A percentile compares a stretch with the other conserved stretches of the same genome.
Evolutionary conservation across 768 basidiomycete species (phyloP).

Genomic region (Boletus pseudo-olivaceus): DNA sequence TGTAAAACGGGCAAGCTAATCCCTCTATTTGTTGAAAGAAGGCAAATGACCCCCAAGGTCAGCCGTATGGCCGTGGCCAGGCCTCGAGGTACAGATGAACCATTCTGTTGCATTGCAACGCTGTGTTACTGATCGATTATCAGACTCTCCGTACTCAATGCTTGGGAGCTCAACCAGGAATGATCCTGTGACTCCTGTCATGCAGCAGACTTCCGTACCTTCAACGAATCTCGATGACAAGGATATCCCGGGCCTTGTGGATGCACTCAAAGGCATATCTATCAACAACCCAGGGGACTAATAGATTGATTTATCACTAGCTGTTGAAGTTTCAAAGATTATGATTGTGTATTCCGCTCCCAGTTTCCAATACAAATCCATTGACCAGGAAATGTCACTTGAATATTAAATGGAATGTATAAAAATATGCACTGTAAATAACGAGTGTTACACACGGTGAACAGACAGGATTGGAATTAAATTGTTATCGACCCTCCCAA

Average conservation of each 20-base stretch:
- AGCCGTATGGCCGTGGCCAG: constrained; percentile 44
- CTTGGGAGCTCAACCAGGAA: background rate
- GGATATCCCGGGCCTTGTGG: constrained; percentile 9
- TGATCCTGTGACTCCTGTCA: background rate
- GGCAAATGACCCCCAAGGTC: constrained; percentile 33
- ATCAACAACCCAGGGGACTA: constrained; percentile 1
- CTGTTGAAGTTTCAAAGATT: background rate
- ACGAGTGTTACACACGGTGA: background rate
- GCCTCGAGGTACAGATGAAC: constrained; percentile 39
- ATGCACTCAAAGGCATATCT: constrained; percentile 9
- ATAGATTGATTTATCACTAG: background rate
- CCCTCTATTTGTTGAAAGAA: constrained; percentile 50
- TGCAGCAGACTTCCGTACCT: background rate
- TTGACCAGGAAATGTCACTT: background rate
- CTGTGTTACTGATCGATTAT: background rate
- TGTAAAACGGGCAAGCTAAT: constrained; percentile 59
- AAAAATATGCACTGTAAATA: background rate
- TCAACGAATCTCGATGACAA: constrained; percentile 1
- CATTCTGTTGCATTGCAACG: background rate
- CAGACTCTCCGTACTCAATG: constrained; percentile 16
- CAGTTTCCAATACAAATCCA: background rate
- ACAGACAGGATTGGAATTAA: background rate
- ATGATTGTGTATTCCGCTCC: background rate
- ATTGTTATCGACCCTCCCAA: no score
- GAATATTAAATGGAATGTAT: background rate